phyloP scores from a whole-genome alignment of 495 filamentous ascomycete species.

The Bacidia gigantensis region DNA sequence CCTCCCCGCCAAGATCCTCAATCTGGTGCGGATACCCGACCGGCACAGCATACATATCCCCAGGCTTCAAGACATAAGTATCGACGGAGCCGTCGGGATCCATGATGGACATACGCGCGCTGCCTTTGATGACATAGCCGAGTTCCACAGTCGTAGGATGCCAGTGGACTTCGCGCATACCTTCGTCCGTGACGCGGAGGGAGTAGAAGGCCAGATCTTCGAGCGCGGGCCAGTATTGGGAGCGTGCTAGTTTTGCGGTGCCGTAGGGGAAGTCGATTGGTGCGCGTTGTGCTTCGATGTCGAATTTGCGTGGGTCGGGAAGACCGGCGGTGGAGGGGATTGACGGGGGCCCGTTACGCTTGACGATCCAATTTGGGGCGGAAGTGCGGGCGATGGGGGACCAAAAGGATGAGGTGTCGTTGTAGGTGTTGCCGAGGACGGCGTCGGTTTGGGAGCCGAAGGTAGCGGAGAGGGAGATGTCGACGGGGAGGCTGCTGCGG shows the following conservation, averaged over 20 bases:
- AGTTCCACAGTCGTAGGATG: background rate
- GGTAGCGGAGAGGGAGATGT: background rate
- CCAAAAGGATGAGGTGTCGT: background rate
- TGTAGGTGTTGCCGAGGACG: background rate
- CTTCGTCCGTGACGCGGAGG: background rate
- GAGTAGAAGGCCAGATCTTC: background rate
- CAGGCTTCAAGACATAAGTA: conserved; percentile 1
- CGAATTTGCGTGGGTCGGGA: background rate
- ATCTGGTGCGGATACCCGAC: conserved; percentile 5
- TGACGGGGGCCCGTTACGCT: background rate
- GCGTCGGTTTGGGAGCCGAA: background rate
- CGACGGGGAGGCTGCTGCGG: background rate
- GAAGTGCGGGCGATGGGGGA: background rate
- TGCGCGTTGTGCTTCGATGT: background rate
- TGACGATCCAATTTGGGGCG: background rate
- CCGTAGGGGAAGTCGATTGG: background rate
- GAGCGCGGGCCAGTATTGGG: background rate
- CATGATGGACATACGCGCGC: background rate
- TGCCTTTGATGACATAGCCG: background rate
- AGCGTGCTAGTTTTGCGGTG: background rate
- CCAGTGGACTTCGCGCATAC: background rate
- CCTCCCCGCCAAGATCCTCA: conserved; percentile 2
- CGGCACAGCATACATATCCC: conserved; percentile 4
- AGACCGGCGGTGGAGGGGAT: background rate
- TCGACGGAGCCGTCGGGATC: background rate